Percentiles rank a stretch among this genome's conserved stretches.
Evolutionary conservation across 2,329 filamentous ascomycete species (phyloP).

Genomic region (Trichoderma arundinaceum): DNA sequence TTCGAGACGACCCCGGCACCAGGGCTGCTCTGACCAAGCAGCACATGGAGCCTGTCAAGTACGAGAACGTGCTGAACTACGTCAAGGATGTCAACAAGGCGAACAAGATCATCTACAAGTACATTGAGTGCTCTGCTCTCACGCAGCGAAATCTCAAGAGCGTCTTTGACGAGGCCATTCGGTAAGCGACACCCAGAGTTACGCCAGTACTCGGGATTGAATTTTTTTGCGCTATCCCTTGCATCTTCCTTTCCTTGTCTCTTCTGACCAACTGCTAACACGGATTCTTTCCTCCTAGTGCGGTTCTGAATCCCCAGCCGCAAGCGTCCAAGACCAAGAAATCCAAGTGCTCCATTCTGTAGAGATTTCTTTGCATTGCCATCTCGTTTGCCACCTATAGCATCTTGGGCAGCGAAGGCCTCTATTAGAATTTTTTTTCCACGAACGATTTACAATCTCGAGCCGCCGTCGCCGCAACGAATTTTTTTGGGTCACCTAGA

Average conservation of each 20-base stretch:
- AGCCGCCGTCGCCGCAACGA: conserved; percentile 28
- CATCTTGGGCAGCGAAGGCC: conserved; percentile 23
- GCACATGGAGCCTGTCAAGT: conserved; percentile 96
- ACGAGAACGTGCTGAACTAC: conserved; percentile 85
- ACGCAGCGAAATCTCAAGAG: conserved; percentile 98
- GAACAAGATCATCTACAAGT: conserved; percentile 82
- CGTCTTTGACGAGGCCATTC: conserved; percentile 97
- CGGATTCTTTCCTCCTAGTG: conserved; percentile 51
- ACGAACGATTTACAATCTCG: conserved; percentile 23
- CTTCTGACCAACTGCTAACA: conserved; percentile 32
- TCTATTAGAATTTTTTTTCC: conserved; percentile 16
- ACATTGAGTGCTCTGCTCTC: conserved; percentile 95
- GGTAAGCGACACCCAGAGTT: conserved; percentile 63
- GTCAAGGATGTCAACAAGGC: conserved; percentile 72
- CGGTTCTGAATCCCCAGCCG: conserved; percentile 72
- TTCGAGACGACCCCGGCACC: conserved; percentile 86
- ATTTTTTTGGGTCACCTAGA: conserved; percentile 29
- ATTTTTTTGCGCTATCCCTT: background rate
- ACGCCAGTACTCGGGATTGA: background rate
- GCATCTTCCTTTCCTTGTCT: too few species aligned
- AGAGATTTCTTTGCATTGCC: conserved; percentile 40
- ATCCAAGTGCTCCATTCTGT: conserved; percentile 73
- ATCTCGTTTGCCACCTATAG: conserved; percentile 22
- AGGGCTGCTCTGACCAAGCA: conserved; percentile 83
- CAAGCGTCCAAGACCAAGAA: conserved; percentile 64